Conservation (phyloP, 768 basidiomycete genomes). For the Lactarius tabidus region DNA sequence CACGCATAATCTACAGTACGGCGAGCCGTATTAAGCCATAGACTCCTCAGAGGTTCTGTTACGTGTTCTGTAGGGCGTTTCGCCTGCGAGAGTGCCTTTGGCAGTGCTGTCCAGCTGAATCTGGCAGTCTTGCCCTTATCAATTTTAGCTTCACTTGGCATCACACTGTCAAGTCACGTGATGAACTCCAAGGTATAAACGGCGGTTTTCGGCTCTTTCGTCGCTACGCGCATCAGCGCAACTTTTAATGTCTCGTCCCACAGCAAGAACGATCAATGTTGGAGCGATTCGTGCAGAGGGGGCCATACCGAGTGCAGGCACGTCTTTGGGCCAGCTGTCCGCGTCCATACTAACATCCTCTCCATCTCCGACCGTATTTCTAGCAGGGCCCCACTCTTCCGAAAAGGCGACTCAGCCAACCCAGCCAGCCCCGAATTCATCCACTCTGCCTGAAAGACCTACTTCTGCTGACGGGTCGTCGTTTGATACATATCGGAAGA, state of each 20-base stretch:
- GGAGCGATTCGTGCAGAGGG: background rate
- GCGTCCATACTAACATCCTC: background rate
- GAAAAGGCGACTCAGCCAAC: background rate
- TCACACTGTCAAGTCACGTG: background rate
- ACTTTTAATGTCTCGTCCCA: slow-evolving; percentile 10
- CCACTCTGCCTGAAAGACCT: background rate
- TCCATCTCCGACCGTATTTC: background rate
- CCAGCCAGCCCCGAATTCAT: background rate
- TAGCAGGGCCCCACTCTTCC: slow-evolving; percentile 5
- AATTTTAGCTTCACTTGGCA: no score
- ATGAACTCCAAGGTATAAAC: background rate
- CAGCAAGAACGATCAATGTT: background rate
- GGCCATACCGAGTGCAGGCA: background rate
- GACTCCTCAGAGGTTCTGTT: no score
- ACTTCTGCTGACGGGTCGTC: background rate
- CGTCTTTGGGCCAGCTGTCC: no score
- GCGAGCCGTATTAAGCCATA: no score
- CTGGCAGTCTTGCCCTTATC: no score
- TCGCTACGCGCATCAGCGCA: background rate
- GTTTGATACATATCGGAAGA: slow-evolving; percentile 1
- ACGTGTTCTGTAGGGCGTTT: no score
- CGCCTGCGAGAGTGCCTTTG: no score
- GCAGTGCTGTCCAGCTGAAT: no score
- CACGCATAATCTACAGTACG: no score
- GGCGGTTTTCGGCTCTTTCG: background rate